These are phyloP conservation scores for Penicillium italicum DNA, from an alignment of 2,329 filamentous ascomycete genomes.

Conservation along the genomic window DNA sequence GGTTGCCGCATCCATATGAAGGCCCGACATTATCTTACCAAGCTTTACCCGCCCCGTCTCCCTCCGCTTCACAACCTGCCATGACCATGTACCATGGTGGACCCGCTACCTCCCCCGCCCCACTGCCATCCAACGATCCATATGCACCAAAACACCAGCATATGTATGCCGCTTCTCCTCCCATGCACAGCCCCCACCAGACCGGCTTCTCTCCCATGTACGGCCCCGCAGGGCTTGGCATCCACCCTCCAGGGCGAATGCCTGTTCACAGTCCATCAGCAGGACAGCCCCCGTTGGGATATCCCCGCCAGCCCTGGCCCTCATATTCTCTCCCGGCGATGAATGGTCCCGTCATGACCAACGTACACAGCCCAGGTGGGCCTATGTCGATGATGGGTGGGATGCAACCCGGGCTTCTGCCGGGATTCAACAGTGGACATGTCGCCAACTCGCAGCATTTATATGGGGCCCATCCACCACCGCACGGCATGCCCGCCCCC, in stretches of 20 bases:
- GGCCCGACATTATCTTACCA: slow-evolving; percentile 59
- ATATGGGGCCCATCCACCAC: slow-evolving; percentile 54
- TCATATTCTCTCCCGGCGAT: slow-evolving; percentile 60
- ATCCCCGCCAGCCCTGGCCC: slow-evolving; percentile 45
- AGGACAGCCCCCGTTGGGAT: slow-evolving; percentile 35
- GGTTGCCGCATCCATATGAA: slow-evolving; percentile 66
- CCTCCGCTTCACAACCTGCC: slow-evolving; percentile 41
- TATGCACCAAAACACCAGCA: slow-evolving; percentile 52
- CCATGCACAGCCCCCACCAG: slow-evolving; percentile 51
- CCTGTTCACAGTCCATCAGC: slow-evolving; percentile 52
- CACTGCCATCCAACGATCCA: slow-evolving; percentile 57
- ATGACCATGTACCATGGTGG: slow-evolving; percentile 36
- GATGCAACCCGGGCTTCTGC: slow-evolving; percentile 55
- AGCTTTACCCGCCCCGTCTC: slow-evolving; percentile 52
- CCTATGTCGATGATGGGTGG: slow-evolving; percentile 68
- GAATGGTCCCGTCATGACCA: slow-evolving; percentile 69
- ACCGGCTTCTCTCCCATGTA: slow-evolving; percentile 41
- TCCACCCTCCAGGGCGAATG: slow-evolving; percentile 48
- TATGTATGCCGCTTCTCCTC: slow-evolving; percentile 37
- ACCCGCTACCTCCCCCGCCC: slow-evolving; percentile 48
- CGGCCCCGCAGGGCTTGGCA: slow-evolving; percentile 40
- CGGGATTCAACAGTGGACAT: slow-evolving; percentile 59
- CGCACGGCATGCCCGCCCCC: slow-evolving; percentile 53
- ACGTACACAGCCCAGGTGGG: slow-evolving; percentile 68
- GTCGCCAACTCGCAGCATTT: slow-evolving; percentile 57